Base-by-base conservation (phyloP, 116 monocot species). In the Trichopus zeylanicus region DNA sequence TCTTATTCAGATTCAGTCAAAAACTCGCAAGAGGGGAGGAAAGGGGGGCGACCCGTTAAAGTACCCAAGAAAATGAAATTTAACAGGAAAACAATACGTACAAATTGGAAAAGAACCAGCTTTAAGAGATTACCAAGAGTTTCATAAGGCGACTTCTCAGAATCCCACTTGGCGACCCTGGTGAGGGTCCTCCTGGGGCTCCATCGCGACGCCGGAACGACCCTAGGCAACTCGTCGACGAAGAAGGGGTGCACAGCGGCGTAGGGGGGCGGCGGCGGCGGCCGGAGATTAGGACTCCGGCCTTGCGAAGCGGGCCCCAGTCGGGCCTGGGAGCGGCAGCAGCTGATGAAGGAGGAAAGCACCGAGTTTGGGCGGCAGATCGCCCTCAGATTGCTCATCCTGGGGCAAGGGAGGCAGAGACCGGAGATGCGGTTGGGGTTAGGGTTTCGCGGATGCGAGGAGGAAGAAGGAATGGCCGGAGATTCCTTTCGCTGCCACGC, bases 81-180 rank as follows among this genome's bases (percentile, higher is more conserved):
- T 19, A 56, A 49, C 29, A 0, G 12, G 21, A 46, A n/a, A 7
- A 42, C 3, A 19, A 3, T 8, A 21, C 11, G 18, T 19, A 0
- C 34, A 31, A 11, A 58, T 16, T 57, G 27, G 58, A 37, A 59
- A 23, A 16, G 37, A 19, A 15, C 11, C 15, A 29, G 46, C 31
- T 25, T 18, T 49, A 57, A 27, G 2, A 7, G 21, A 54, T 63
- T 73, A 95, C 95, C 95, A 11, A 97, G 78, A 26, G 91, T 97
- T 57, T 97, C 87, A 59, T 97, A 97, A 9, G 95, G 95, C 1
- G 87, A 90, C 31, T 68, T 84, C 68, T 87, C 79, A 16, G 87
- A 86, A 8, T 71, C 72, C 95, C 95, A 90, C 37, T 76, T 91
- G 61, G 95, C 73, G 6, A 77, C 87, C 67, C 83, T 72, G 18